A percentile compares a stretch with the other conserved stretches of the same genome.
Conservation (phyloP, 2,329 filamentous ascomycete genomes). For the Penicillium nordicum region DNA sequence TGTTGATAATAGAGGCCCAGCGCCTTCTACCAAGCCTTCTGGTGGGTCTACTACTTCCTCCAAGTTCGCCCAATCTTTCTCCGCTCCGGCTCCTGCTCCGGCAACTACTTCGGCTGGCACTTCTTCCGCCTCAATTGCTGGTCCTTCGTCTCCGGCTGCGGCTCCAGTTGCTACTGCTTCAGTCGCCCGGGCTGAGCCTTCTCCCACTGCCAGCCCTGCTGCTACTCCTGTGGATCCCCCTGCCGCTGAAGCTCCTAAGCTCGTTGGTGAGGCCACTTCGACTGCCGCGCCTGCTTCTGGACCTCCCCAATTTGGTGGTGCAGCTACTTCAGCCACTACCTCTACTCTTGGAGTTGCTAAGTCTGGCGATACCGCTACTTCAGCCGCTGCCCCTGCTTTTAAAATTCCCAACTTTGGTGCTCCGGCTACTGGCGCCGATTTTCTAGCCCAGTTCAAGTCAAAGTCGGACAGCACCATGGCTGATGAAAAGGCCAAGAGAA, state of each 20-base stretch:
- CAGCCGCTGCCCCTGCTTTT: slow-evolving; percentile 3
- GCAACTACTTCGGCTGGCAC: not conserved
- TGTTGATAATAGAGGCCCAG: not conserved
- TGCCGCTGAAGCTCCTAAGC: not conserved
- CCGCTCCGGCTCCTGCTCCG: slow-evolving; percentile 8
- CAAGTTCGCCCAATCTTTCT: slow-evolving; percentile 23
- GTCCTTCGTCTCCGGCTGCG: slow-evolving; percentile 9
- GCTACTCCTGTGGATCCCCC: not conserved
- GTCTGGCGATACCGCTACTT: not conserved
- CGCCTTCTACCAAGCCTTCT: slow-evolving; percentile 7
- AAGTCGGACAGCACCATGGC: slow-evolving; percentile 41
- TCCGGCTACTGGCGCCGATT: slow-evolving; percentile 29
- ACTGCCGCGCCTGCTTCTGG: not conserved
- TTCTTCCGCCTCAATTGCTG: not conserved
- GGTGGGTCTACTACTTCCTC: slow-evolving; percentile 13
- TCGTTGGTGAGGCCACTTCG: not conserved
- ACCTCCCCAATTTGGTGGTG: not conserved
- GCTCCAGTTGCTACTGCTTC: not conserved
- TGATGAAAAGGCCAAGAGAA: slow-evolving; percentile 47
- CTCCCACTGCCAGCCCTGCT: not conserved
- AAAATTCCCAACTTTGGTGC: slow-evolving; percentile 34
- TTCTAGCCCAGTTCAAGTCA: slow-evolving; percentile 44
- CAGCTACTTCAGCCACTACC: slow-evolving; percentile 14
- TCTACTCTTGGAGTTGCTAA: slow-evolving; percentile 6
- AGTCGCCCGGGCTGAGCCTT: not conserved